Conservation (phyloP, 2,329 filamentous ascomycete genomes). For the Phaeosphaeria sp. region DNA sequence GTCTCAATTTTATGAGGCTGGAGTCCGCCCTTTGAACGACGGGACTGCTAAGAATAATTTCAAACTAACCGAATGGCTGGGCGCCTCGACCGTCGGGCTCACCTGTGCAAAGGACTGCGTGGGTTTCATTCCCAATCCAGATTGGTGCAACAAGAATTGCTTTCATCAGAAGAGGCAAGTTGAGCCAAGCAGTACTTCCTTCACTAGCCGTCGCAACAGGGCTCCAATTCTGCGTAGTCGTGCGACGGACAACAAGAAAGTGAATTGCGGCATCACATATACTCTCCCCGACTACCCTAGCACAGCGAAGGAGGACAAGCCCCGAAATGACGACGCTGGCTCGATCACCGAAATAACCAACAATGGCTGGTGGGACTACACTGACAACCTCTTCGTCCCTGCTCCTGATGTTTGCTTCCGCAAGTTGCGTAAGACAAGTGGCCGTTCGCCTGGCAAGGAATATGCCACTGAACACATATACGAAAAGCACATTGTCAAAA, state of each 20-base stretch:
- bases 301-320: neutral
- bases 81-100: neutral
- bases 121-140: neutral
- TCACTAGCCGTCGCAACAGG: neutral
- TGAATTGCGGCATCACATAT: neutral
- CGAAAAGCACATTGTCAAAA: conserved; percentile 1
- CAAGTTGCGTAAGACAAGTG: neutral
- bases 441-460: neutral
- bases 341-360: neutral
- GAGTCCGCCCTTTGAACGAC: neutral
- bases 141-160: neutral
- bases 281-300: neutral
- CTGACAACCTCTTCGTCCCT: neutral
- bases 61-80: neutral
- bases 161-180: neutral
- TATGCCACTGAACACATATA: neutral
- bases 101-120: neutral
- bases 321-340: neutral
- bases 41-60: neutral
- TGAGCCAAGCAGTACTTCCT: neutral
- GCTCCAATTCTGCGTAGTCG: neutral
- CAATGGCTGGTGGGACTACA: neutral
- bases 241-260: neutral
- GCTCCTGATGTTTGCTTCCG: neutral
- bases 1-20: neutral